A percentile compares a stretch with the other conserved stretches of the same genome.
Conservation (phyloP, 148 eudicot species). For the Camellia granthamiana region DNA sequence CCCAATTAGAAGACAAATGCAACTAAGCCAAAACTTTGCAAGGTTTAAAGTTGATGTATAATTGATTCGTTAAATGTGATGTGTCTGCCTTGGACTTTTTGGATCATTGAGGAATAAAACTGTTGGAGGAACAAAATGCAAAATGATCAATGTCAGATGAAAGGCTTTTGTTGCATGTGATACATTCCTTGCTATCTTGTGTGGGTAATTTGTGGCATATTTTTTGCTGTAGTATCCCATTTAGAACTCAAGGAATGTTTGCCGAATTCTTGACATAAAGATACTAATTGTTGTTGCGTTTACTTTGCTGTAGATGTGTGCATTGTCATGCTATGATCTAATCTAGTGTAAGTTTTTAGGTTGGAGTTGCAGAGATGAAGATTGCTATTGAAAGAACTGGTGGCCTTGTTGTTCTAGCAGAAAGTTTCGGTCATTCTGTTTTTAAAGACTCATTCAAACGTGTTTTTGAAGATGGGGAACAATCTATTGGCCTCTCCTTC, state of each 20-base stretch:
- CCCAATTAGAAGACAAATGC: too few relatives aligned
- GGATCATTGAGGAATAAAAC: too few relatives aligned
- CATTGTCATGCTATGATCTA: not conserved
- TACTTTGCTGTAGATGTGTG: too few relatives aligned
- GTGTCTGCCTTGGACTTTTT: too few relatives aligned
- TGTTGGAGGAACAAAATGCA: too few relatives aligned
- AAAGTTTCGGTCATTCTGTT: conserved; percentile 97
- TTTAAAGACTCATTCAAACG: conserved; percentile 92
- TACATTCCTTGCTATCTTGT: not conserved
- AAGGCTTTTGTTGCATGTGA: not conserved
- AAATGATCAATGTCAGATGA: not conserved
- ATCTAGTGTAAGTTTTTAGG: conserved; percentile 37
- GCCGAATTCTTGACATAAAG: not conserved
- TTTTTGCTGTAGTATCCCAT: not conserved
- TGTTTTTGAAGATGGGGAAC: conserved; percentile 79
- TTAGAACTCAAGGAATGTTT: not conserved
- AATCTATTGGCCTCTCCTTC: conserved; percentile 79
- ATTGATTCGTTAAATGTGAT: too few relatives aligned
- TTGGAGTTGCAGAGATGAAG: conserved; percentile 99
- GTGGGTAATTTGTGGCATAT: not conserved
- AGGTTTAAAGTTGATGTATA: too few relatives aligned
- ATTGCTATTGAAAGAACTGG: conserved; percentile 93
- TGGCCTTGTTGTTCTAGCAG: conserved; percentile 91
- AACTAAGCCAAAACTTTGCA: too few relatives aligned
- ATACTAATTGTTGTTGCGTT: not conserved